Base-by-base conservation (phyloP, 2,329 filamentous ascomycete species). In the Diplodia intermedia region DNA sequence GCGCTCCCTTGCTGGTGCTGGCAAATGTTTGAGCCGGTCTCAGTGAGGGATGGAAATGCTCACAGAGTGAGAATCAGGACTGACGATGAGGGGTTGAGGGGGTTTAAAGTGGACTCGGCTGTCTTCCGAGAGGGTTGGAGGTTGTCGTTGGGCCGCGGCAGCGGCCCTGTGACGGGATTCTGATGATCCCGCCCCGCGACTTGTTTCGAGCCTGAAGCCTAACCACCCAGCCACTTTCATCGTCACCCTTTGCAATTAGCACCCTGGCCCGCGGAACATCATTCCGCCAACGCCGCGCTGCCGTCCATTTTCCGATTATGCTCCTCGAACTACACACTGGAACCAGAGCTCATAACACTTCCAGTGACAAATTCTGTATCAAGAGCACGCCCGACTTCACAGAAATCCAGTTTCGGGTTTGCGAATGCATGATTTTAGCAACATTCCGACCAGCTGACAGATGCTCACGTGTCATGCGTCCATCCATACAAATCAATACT, bases 91-190 rank as follows among this genome's bases (percentile, higher is more conserved):
- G 65, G 43, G 38, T n/a, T 14, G 43, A 23, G 38, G 38, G 11
- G 36, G 40, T 18, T 49, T 50, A 61, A 61, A 61, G 63, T 47
- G 23, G 23, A 49, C 40, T 49, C 55, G 36, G 52, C 56, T 14
- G 63, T 33, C 57, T 63, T 66, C 49, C 40, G 40, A 66, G 53
- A 50, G 49, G 65, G 65, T 53, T 57, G 53, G 65, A 57, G 29
- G 65, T 50, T 56, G 63, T 66, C 53, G 40, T 66, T 57, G 53
- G 65, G 65, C 54, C 50, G 65, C 53, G 54, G 63, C 52, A n/a
- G n/a, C n/a, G 54, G 31, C 40, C 47, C 47, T 52, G 14, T 20
- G 47, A 52, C 60, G 33, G 47, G 29, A 54, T 56, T 66, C 57
- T 43, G 56, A 43, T 60, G 57, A 61, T 63, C 60, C 60, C 50